phyloP scores from a whole-genome alignment of 2,329 filamentous ascomycete genomes.

The Pseudocercospora ulei region DNA sequence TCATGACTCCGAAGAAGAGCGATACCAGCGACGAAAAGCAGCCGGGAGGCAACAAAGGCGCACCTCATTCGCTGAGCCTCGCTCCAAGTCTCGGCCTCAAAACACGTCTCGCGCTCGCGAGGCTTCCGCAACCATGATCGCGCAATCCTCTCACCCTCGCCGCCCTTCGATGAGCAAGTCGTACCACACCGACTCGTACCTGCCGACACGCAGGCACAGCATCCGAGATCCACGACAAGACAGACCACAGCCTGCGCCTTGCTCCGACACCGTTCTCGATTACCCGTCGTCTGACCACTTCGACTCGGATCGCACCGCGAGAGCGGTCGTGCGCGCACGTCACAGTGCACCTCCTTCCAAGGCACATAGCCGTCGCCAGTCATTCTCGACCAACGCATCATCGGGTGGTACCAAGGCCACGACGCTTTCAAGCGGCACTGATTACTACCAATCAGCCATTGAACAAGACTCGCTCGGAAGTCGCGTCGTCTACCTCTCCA shows the following conservation, averaged over 20 bases:
- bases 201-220: conserved; percentile 1
- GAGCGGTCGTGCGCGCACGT: conserved; percentile 20
- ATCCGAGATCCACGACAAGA: conserved; percentile 4
- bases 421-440: conserved; percentile 20
- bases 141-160: background rate
- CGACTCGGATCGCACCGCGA: conserved; percentile 26
- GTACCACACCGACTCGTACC: conserved; percentile 4
- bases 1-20: conserved; percentile 23
- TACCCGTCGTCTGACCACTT: conserved; percentile 24
- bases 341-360: conserved; percentile 15
- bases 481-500: conserved; percentile 24
- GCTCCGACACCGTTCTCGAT: conserved; percentile 20
- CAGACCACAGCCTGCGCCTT: conserved; percentile 1
- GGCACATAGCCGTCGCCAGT: conserved; percentile 29
- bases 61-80: conserved; percentile 6
- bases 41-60: conserved; percentile 9
- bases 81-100: conserved; percentile 15
- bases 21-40: conserved; percentile 9
- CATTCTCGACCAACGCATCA: conserved; percentile 29
- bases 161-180: conserved; percentile 6
- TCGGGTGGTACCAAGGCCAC: conserved; percentile 31
- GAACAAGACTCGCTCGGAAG: conserved; percentile 26
- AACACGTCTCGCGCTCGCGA: conserved; percentile 1
- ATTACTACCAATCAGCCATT: conserved; percentile 25
- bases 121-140: background rate